Conservation (phyloP, 2,329 filamentous ascomycete species). For the Domatiomyces catenatus region DNA sequence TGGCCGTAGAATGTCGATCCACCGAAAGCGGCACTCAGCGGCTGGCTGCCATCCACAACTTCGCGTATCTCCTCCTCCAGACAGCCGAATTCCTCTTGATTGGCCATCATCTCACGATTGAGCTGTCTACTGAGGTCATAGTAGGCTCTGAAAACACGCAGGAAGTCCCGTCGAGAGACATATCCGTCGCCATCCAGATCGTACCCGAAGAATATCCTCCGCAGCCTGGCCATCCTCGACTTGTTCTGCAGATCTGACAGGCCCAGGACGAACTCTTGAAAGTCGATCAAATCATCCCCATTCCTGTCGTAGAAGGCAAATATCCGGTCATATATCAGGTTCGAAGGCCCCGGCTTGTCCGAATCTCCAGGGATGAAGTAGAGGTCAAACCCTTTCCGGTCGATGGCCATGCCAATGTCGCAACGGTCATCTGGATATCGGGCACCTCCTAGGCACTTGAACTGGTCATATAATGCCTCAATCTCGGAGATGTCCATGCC, state of each 20-base stretch:
- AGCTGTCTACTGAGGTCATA: constrained; percentile 83
- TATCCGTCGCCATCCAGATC: constrained; percentile 81
- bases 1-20: constrained; percentile 52
- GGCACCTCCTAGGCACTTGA: constrained; percentile 79
- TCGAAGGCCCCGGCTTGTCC: constrained; percentile 61
- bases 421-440: constrained; percentile 72
- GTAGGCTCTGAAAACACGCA: constrained; percentile 83
- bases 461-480: constrained; percentile 92
- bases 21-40: constrained; percentile 63
- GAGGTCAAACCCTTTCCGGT: constrained; percentile 80
- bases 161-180: constrained; percentile 70
- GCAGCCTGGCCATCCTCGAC: constrained; percentile 47
- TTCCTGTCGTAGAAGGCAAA: constrained; percentile 94
- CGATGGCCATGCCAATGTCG: constrained; percentile 65
- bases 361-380: constrained; percentile 77
- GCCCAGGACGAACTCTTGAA: constrained; percentile 78
- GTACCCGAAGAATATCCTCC: constrained; percentile 70
- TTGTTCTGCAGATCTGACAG: constrained; percentile 50
- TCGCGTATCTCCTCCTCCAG: constrained; percentile 62
- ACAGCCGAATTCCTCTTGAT: constrained; percentile 61
- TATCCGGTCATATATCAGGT: constrained; percentile 88
- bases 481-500: constrained; percentile 74
- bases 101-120: constrained; percentile 66
- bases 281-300: constrained; percentile 74
- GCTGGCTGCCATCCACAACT: constrained; percentile 58